A percentile compares a stretch with the other conserved stretches of the same genome.
Evolutionary conservation across 306 rosid species (phyloP).

Genomic region (Rosa rugosa): DNA sequence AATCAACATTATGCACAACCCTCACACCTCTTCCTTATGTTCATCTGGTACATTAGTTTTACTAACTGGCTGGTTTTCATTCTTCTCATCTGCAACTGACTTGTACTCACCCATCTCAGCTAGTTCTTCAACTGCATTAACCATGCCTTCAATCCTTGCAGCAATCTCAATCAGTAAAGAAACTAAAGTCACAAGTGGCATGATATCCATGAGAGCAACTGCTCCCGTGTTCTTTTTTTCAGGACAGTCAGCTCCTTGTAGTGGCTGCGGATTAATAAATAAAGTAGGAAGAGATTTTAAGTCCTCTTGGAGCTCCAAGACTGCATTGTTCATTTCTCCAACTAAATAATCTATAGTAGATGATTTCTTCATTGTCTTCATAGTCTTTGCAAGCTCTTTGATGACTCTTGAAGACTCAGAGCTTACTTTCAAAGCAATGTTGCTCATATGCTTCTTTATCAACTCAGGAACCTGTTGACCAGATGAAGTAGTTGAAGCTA

Average conservation of each 20-base stretch:
- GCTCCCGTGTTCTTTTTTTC: constrained; percentile 14
- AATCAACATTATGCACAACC: neutral
- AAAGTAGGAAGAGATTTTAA: constrained; percentile 45
- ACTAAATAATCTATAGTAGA: constrained; percentile 37
- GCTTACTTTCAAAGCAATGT: constrained; percentile 44
- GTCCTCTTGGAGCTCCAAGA: constrained; percentile 48
- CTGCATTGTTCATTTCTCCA: constrained; percentile 54
- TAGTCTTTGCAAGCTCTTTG: constrained; percentile 51
- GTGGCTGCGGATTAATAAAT: constrained; percentile 12
- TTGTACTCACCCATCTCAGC: constrained; percentile 46
- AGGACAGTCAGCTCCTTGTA: constrained; percentile 9
- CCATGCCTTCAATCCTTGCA: constrained; percentile 57
- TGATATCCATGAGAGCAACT: constrained; percentile 45
- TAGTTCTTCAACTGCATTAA: constrained; percentile 50
- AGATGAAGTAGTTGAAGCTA: neutral
- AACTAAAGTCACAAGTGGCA: constrained; percentile 59
- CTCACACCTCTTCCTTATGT: constrained; percentile 19
- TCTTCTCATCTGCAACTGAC: constrained; percentile 10
- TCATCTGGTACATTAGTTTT: constrained; percentile 4
- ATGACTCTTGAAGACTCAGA: constrained; percentile 43
- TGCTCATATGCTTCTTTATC: constrained; percentile 47
- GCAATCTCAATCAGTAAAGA: constrained; percentile 62
- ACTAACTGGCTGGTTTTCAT: constrained; percentile 12
- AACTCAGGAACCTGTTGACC: constrained; percentile 45
- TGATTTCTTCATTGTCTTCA: constrained; percentile 67